Percentiles rank a stretch among this genome's conserved stretches.
Conservation (phyloP, 2,329 filamentous ascomycete species). For the Trichoderma hamatum region DNA sequence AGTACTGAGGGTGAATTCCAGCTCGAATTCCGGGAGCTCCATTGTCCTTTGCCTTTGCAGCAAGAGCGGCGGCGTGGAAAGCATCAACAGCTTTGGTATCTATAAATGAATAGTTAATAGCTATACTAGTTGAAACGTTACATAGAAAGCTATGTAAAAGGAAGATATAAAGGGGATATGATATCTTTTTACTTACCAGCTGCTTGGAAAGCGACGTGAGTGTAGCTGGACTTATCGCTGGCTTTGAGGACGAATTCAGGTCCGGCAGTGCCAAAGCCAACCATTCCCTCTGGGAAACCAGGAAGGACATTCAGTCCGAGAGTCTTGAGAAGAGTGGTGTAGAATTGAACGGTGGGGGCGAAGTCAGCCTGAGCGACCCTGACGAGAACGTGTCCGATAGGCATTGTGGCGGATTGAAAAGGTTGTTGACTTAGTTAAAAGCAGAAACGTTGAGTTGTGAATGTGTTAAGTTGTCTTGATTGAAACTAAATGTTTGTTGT, state of each 20-base stretch:
- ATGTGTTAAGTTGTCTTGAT: not conserved
- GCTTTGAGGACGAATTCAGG: slow-evolving; percentile 17
- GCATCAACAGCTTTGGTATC: slow-evolving; percentile 46
- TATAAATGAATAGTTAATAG: not conserved
- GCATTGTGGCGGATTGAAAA: slow-evolving; percentile 7
- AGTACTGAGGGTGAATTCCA: slow-evolving; percentile 48
- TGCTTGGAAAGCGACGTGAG: slow-evolving; percentile 17
- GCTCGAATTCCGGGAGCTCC: slow-evolving; percentile 47
- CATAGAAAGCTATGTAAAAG: not conserved
- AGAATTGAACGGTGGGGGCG: slow-evolving; percentile 4
- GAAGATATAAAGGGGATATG: slow-evolving; percentile 30
- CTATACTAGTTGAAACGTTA: not conserved
- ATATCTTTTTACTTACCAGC: slow-evolving; percentile 29
- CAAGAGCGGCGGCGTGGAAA: slow-evolving; percentile 44
- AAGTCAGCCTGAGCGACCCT: slow-evolving; percentile 14
- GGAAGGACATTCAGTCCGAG: slow-evolving; percentile 17
- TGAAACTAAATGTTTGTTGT: not conserved
- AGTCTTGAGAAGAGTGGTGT: slow-evolving; percentile 12
- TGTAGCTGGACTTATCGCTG: not conserved
- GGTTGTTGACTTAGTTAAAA: not conserved
- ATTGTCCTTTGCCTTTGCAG: slow-evolving; percentile 48
- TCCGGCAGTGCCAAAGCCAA: slow-evolving; percentile 11
- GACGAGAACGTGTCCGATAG: slow-evolving; percentile 25
- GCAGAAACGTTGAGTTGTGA: not conserved
- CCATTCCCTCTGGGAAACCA: slow-evolving; percentile 17